Evolutionary conservation across 2,329 filamentous ascomycete species (phyloP), one percentile per base, ranked within the genome.

Genomic region (Cytospora leucostoma): DNA sequence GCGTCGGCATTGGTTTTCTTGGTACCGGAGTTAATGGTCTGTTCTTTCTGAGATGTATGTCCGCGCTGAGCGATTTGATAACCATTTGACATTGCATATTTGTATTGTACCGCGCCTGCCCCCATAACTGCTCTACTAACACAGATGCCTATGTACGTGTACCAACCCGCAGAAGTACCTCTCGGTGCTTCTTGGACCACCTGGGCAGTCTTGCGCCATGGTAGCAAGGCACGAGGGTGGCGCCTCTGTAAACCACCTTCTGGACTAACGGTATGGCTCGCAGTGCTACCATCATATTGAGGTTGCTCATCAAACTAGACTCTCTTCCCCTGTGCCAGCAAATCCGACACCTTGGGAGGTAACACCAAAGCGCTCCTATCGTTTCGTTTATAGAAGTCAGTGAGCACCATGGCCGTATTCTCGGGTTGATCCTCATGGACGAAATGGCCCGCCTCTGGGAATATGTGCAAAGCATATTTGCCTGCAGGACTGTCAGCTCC

Each of bases 361-460:
- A 99, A 79, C 1, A 98, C 90, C 64, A 99, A 75, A 12, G 88
- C 84, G 70, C 87, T 92, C 65, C 93, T 84, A 77, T 98, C 94
- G 73, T 99, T 99, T 59, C 95, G 83, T 68, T 88, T 89, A 72
- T 95, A 94, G 73, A 99, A 98, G 73, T 99, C 95, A 1, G 90
- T 91, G 58, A 98, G 79, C 10, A 92, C 84, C 69, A 90, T 82
- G 0, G 95, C 95, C 51, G 90, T 96, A 80, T 94, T 96, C 71
- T 93, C 90, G 0, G 95, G 93, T 56, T 94, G 84, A 74, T 99
- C 95, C 75, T 99, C 95, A 68, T 99, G 95, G 62, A 99, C 87
- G 72, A 99, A 99, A 75, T 99, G 95, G 0, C 95, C 95, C 1
- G 95, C 93, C 73, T 97, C 92, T 0, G 95, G 93, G 70, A 98